phyloP scores from a whole-genome alignment of 1,139 yeast species.

The Yamadazyma aaseri region DNA sequence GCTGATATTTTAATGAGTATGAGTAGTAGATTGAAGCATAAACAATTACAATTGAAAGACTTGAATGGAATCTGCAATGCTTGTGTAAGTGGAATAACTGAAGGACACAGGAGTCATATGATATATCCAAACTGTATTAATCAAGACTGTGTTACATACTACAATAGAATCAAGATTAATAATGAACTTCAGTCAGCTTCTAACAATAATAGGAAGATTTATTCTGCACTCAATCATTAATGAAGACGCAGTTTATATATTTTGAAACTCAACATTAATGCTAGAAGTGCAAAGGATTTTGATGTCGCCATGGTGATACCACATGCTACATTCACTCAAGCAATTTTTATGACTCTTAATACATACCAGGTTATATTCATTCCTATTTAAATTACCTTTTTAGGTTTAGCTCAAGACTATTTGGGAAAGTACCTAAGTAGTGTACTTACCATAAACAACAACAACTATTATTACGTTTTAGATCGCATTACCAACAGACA shows the following conservation, averaged over 20 bases:
- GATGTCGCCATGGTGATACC: no score
- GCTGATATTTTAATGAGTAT: conserved; percentile 20
- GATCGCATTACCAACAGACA: no score
- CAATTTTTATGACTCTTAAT: no score
- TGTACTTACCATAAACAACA: no score
- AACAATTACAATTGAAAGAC: conserved; percentile 15
- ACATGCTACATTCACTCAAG: no score
- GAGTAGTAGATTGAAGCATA: conserved; percentile 15
- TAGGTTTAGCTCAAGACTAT: no score
- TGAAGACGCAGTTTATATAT: background rate
- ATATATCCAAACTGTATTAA: conserved; percentile 26
- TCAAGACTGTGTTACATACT: conserved; percentile 29
- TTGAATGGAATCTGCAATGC: conserved; percentile 22
- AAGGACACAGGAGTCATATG: conserved; percentile 10
- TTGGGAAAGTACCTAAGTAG: no score
- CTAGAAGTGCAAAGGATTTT: no score
- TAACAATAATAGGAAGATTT: background rate
- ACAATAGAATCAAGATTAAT: conserved; percentile 20
- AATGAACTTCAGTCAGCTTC: conserved; percentile 10
- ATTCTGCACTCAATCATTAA: conserved; percentile 1
- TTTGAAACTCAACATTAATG: no score
- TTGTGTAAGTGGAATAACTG: conserved; percentile 24
- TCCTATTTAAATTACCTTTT: no score
- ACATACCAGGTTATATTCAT: no score
- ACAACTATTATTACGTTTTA: no score